Evolutionary conservation across 2,329 filamentous ascomycete genomes (phyloP).

Genomic region (Samsoniella hepiali): DNA sequence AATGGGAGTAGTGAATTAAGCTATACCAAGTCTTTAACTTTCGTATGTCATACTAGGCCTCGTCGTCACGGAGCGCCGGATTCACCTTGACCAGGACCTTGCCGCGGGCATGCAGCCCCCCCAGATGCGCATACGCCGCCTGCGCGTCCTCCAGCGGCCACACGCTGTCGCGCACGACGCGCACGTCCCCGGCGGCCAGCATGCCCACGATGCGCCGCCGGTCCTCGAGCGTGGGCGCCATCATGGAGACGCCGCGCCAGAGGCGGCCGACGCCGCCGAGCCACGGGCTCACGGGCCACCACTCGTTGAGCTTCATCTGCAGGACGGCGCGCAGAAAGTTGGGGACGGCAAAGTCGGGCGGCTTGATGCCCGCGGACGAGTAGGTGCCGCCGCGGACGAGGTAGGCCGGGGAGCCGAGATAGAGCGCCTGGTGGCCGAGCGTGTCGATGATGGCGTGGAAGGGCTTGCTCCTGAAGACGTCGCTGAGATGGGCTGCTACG

Average conservation of each 20-base stretch:
- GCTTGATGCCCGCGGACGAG: conserved; percentile 40
- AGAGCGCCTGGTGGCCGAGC: conserved; percentile 47
- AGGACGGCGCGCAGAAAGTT: conserved; percentile 31
- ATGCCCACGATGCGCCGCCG: conserved; percentile 34
- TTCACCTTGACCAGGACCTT: conserved; percentile 39
- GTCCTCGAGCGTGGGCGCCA: conserved; percentile 32
- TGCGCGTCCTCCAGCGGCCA: conserved; percentile 36
- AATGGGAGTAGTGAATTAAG: not conserved
- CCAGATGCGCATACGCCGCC: conserved; percentile 36
- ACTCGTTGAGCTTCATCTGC: conserved; percentile 38
- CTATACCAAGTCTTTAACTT: not conserved
- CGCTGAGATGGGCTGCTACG: conserved; percentile 35
- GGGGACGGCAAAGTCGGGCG: conserved; percentile 31
- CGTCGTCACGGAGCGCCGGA: conserved; percentile 25
- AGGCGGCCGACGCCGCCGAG: conserved; percentile 38
- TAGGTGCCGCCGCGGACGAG: conserved; percentile 38
- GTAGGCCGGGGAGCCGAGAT: conserved; percentile 37
- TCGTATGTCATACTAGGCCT: conserved; percentile 17
- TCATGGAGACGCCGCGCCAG: conserved; percentile 35
- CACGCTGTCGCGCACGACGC: conserved; percentile 35
- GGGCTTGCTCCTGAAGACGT: conserved; percentile 29
- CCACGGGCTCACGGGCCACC: conserved; percentile 35
- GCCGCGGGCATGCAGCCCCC: conserved; percentile 34
- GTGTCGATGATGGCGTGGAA: conserved; percentile 49
- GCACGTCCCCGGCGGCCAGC: conserved; percentile 34